phyloP scores from a whole-genome alignment of 2,329 filamentous ascomycete genomes.

The Stemphylium vesicarium region DNA sequence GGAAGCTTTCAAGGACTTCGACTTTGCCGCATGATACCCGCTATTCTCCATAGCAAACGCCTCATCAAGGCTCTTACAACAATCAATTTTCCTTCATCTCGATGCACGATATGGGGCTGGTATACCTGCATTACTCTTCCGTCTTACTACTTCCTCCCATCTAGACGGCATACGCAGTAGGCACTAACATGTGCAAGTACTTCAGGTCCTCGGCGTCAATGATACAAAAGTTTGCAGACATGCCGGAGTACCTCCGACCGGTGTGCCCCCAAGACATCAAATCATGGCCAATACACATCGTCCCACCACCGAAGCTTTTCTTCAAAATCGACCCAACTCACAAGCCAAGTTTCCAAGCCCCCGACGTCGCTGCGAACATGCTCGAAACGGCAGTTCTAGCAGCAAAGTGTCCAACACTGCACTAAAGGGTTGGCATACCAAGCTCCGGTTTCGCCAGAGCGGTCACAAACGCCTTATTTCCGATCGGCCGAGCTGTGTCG shows the following conservation, averaged over 20 bases:
- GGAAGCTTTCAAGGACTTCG: constrained; percentile 80
- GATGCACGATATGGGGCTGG: background rate
- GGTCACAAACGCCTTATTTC: constrained; percentile 16
- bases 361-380: constrained; percentile 23
- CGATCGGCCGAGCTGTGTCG: constrained; percentile 1
- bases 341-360: constrained; percentile 19
- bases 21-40: constrained; percentile 67
- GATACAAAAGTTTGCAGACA: background rate
- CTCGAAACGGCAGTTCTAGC: constrained; percentile 34
- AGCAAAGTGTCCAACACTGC: constrained; percentile 35
- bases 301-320: background rate
- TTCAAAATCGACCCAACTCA: background rate
- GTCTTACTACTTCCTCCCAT: background rate
- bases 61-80: background rate
- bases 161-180: background rate
- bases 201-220: background rate
- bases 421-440: constrained; percentile 48
- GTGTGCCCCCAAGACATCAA: background rate
- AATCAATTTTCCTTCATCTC: background rate
- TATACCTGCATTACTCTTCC: too few species aligned
- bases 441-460: constrained; percentile 33
- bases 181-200: background rate
- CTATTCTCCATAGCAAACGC: background rate
- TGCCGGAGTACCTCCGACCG: background rate
- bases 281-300: background rate